Evolutionary conservation across 805 yeast species (phyloP).

Genomic region (Sugiyamaella floridensis): DNA sequence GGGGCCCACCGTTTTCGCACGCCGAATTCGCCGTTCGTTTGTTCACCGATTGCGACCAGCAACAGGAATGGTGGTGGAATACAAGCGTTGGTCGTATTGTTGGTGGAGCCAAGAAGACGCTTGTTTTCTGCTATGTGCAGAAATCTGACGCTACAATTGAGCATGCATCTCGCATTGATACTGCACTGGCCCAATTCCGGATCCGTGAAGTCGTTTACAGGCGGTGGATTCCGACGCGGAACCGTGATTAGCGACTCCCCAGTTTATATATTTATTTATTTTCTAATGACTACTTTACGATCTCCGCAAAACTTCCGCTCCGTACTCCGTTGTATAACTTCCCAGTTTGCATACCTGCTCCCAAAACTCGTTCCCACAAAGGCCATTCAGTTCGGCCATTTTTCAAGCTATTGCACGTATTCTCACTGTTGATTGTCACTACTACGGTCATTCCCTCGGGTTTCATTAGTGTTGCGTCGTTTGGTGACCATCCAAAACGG

Average conservation of each 20-base stretch:
- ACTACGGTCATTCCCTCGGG: too few relatives aligned
- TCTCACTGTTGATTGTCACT: not conserved
- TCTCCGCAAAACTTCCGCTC: not conserved
- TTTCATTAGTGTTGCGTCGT: too few relatives aligned
- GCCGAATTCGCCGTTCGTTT: constrained; percentile 73
- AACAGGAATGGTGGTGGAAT: constrained; percentile 49
- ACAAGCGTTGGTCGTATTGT: constrained; percentile 72
- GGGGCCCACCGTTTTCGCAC: constrained; percentile 95
- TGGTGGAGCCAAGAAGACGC: constrained; percentile 76
- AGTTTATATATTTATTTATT: too few relatives aligned
- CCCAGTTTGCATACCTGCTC: too few relatives aligned
- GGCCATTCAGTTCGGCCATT: not conserved
- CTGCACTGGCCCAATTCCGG: constrained; percentile 36
- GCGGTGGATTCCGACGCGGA: constrained; percentile 82
- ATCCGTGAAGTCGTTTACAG: constrained; percentile 63
- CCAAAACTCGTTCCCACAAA: not conserved
- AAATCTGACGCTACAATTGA: constrained; percentile 32
- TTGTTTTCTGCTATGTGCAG: constrained; percentile 63
- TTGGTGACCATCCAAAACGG: too few relatives aligned
- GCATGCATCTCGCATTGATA: constrained; percentile 5
- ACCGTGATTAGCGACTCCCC: constrained; percentile 57
- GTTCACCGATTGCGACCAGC: constrained; percentile 31
- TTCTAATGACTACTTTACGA: too few relatives aligned
- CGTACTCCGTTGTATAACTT: not conserved
- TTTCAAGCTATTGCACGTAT: not conserved